Evolutionary conservation across 2,329 filamentous ascomycete genomes (phyloP).

Genomic region (Daldinia eschscholtzii): DNA sequence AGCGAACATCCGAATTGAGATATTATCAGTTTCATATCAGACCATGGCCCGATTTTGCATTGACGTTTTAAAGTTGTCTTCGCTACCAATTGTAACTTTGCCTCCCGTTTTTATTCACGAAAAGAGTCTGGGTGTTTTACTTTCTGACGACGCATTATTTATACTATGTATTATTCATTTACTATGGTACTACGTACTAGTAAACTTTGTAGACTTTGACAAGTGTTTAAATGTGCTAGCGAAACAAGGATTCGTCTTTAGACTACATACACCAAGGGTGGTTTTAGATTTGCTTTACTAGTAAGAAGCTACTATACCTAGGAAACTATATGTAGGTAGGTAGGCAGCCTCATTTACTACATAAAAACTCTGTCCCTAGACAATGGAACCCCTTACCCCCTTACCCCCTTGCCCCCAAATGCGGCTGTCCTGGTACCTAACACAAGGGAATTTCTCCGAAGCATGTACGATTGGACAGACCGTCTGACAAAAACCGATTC

Average conservation of each 20-base stretch:
- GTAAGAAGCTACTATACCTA: neutral
- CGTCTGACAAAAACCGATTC: constrained; percentile 34
- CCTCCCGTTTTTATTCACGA: neutral
- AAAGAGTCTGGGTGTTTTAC: neutral
- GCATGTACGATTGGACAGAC: constrained; percentile 35
- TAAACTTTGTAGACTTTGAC: neutral
- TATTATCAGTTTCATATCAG: constrained; percentile 22
- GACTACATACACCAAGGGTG: neutral
- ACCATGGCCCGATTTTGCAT: constrained; percentile 14
- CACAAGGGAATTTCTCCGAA: constrained; percentile 40
- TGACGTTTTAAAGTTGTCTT: constrained; percentile 29
- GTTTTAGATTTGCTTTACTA: neutral
- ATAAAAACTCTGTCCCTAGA: constrained; percentile 1
- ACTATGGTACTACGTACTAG: too few relatives aligned
- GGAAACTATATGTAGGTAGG: neutral
- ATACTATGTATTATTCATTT: too few relatives aligned
- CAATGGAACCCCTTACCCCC: neutral
- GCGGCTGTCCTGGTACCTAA: constrained; percentile 27
- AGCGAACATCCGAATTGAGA: constrained; percentile 23
- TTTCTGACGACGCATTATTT: neutral
- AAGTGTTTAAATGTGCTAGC: neutral
- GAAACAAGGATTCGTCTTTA: neutral
- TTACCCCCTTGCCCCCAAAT: constrained; percentile 13
- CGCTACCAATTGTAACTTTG: constrained; percentile 19
- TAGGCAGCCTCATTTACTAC: neutral